Evolutionary conservation across 169 alveolate species (phyloP).

Genomic region (Eimeria necatrix): DNA sequence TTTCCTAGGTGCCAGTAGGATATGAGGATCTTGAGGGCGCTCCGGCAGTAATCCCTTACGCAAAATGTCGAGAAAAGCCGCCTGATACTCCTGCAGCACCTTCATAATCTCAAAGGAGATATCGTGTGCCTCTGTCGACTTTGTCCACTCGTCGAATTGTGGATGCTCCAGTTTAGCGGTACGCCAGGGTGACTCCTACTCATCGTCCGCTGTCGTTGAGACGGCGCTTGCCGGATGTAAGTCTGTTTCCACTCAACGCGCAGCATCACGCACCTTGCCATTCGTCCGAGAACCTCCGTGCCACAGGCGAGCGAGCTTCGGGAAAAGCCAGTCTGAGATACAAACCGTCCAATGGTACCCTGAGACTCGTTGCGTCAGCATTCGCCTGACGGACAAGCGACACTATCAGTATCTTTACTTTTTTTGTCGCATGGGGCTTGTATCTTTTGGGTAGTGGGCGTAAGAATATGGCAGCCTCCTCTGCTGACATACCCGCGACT

Average conservation of each 20-base stretch:
- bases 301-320: background rate
- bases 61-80: background rate
- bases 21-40: background rate
- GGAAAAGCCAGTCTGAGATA: background rate
- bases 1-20: background rate
- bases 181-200: background rate
- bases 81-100: background rate
- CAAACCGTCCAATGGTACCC: background rate
- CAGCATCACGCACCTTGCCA: background rate
- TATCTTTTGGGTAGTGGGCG: background rate
- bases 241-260: background rate
- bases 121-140: background rate
- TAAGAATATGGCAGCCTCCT: background rate
- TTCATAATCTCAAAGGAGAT: background rate
- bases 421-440: background rate
- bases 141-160: background rate
- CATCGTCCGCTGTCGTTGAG: background rate
- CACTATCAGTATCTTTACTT: background rate
- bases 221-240: background rate
- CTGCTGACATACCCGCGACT: background rate
- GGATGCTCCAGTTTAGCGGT: background rate
- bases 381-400: background rate
- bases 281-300: background rate
- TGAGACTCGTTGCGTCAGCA: background rate
- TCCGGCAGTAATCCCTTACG: background rate